These are phyloP conservation scores for Pseudopithomyces maydicus DNA, from an alignment of 2,329 filamentous ascomycete genomes.

Conservation along the genomic window DNA sequence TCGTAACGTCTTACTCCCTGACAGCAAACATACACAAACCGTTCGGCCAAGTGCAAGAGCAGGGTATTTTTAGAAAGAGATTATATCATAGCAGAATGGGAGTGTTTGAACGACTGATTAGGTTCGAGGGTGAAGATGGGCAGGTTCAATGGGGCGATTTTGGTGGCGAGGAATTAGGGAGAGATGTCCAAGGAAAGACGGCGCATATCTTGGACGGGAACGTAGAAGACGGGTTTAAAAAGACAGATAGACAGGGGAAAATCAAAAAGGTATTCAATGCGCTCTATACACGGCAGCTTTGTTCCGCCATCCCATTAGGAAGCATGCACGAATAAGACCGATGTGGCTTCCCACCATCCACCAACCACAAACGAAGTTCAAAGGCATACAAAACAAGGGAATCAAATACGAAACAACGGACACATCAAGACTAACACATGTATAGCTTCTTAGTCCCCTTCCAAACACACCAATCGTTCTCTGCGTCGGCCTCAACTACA, in stretches of 20 bases:
- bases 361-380: too few species aligned
- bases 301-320: too few species aligned
- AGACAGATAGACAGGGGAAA: conserved; percentile 28
- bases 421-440: neutral
- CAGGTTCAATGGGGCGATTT: conserved; percentile 39
- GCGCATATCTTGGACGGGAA: conserved; percentile 37
- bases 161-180: conserved; percentile 31
- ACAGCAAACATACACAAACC: neutral
- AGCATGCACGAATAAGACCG: too few species aligned
- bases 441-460: conserved; percentile 34
- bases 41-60: neutral
- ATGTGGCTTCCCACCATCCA: too few species aligned
- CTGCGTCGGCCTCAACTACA: conserved; percentile 45
- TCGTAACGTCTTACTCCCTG: neutral
- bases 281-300: neutral
- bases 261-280: conserved; percentile 27
- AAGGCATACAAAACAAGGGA: too few species aligned
- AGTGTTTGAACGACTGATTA: conserved; percentile 39
- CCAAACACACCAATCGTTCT: conserved; percentile 35
- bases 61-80: neutral
- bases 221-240: conserved; percentile 35
- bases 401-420: neutral
- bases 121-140: conserved; percentile 37
- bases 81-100: conserved; percentile 16
- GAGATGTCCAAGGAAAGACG: conserved; percentile 35